Conservation (phyloP, 179 eudicot genomes). For the Spergularia azorica region DNA sequence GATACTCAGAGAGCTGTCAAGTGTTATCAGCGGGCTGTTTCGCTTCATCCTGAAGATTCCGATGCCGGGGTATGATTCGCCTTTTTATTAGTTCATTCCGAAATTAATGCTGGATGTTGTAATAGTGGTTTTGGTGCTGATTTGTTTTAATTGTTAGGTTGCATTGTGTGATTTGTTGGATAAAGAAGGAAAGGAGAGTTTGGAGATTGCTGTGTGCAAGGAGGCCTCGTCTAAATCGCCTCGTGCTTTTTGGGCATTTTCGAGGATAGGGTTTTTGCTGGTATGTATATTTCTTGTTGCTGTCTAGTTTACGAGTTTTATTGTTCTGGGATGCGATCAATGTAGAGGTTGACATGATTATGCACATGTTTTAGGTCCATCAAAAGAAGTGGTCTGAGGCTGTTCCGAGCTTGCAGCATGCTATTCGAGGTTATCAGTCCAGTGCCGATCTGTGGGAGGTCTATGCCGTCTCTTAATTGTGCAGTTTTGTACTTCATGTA, state of each 20-base stretch:
- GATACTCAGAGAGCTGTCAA: slow-evolving; percentile 84
- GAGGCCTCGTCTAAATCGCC: slow-evolving; percentile 87
- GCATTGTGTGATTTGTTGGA: slow-evolving; percentile 84
- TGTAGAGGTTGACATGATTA: not conserved
- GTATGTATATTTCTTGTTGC: slow-evolving; percentile 40
- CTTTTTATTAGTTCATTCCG: not conserved
- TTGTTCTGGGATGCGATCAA: not conserved
- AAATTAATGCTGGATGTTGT: not conserved
- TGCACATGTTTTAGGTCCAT: slow-evolving; percentile 50
- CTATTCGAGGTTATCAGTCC: slow-evolving; percentile 84
- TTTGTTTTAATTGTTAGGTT: slow-evolving; percentile 47
- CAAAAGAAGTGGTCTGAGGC: slow-evolving; percentile 89
- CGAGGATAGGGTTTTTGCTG: slow-evolving; percentile 83
- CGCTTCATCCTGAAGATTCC: slow-evolving; percentile 70
- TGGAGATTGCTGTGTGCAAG: slow-evolving; percentile 74
- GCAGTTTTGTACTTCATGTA: slow-evolving; percentile 1
- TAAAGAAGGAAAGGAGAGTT: slow-evolving; percentile 70
- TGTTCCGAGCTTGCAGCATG: slow-evolving; percentile 85
- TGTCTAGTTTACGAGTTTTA: not conserved
- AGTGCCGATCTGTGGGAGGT: slow-evolving; percentile 98
- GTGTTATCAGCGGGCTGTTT: slow-evolving; percentile 89
- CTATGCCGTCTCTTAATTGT: slow-evolving; percentile 20
- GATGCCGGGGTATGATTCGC: slow-evolving; percentile 59
- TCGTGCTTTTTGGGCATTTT: slow-evolving; percentile 94
- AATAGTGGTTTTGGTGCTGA: not conserved